Evolutionary conservation across 345 rosid genomes (phyloP).

Genomic region (Corymbia maculata): DNA sequence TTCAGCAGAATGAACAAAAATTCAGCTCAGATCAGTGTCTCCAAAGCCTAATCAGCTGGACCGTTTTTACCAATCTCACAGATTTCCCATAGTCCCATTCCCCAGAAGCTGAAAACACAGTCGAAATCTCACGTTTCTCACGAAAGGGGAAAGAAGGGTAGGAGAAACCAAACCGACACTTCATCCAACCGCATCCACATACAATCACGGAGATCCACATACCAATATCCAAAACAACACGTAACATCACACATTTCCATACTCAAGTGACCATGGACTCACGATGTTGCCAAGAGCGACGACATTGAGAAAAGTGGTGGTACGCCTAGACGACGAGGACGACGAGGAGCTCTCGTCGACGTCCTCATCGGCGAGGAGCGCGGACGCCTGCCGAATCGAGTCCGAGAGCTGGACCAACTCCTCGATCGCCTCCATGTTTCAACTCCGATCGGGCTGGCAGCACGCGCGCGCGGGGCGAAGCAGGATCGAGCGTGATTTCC

Average conservation of each 20-base stretch:
- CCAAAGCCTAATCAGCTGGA: not conserved
- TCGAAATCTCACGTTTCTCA: not conserved
- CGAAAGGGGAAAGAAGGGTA: not conserved
- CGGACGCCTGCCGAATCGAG: slow-evolving; percentile 71
- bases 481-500: not conserved
- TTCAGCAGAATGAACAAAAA: not conserved
- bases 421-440: slow-evolving; percentile 81
- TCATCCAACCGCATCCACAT: not conserved
- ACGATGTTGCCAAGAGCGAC: slow-evolving; percentile 91
- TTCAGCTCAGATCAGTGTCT: not conserved
- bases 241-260: not conserved
- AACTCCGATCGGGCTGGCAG: not conserved
- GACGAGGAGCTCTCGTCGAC: slow-evolving; percentile 63
- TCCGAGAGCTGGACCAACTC: slow-evolving; percentile 73
- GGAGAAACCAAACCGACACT: not conserved
- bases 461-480: not conserved
- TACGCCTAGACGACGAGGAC: slow-evolving; percentile 30
- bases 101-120: not conserved
- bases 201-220: slow-evolving; percentile 9
- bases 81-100: not conserved
- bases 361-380: slow-evolving; percentile 88
- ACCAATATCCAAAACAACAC: not conserved
- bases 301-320: slow-evolving; percentile 74
- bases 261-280: slow-evolving; percentile 15
- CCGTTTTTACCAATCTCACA: not conserved